Conservation (phyloP, 345 rosid species). For the Lagerstroemia speciosa region DNA sequence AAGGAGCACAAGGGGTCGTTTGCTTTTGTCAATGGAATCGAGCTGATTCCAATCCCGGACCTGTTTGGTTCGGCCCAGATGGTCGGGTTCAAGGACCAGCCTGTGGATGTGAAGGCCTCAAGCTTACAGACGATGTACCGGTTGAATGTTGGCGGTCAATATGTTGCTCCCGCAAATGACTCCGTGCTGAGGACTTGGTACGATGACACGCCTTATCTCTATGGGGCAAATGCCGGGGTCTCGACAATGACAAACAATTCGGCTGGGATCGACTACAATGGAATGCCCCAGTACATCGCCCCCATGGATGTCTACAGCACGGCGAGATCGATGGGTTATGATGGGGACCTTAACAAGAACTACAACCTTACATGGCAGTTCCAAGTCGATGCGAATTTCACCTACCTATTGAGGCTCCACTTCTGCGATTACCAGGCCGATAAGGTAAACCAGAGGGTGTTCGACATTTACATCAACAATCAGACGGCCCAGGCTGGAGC, state of each 20-base stretch:
- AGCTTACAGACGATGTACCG: slow-evolving; percentile 59
- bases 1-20: slow-evolving; percentile 29
- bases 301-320: slow-evolving; percentile 53
- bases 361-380: slow-evolving; percentile 69
- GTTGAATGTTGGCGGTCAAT: slow-evolving; percentile 63
- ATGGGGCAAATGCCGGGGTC: slow-evolving; percentile 43
- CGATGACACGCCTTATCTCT: slow-evolving; percentile 45
- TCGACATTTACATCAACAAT: slow-evolving; percentile 60
- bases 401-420: slow-evolving; percentile 61
- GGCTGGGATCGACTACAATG: slow-evolving; percentile 25
- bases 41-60: slow-evolving; percentile 43
- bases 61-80: slow-evolving; percentile 40
- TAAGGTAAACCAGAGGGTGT: slow-evolving; percentile 29
- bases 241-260: slow-evolving; percentile 11
- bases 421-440: slow-evolving; percentile 51
- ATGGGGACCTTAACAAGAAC: slow-evolving; percentile 23
- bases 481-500: slow-evolving; percentile 40
- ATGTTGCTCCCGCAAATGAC: slow-evolving; percentile 43
- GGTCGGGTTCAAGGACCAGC: slow-evolving; percentile 42
- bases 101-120: slow-evolving; percentile 18
- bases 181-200: slow-evolving; percentile 71
- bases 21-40: slow-evolving; percentile 72
- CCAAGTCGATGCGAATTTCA: slow-evolving; percentile 58
- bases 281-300: slow-evolving; percentile 33
- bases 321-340: slow-evolving; percentile 48